phyloP scores from a whole-genome alignment of 176 grass and related monocot species.

The Metroxylon sagu region DNA sequence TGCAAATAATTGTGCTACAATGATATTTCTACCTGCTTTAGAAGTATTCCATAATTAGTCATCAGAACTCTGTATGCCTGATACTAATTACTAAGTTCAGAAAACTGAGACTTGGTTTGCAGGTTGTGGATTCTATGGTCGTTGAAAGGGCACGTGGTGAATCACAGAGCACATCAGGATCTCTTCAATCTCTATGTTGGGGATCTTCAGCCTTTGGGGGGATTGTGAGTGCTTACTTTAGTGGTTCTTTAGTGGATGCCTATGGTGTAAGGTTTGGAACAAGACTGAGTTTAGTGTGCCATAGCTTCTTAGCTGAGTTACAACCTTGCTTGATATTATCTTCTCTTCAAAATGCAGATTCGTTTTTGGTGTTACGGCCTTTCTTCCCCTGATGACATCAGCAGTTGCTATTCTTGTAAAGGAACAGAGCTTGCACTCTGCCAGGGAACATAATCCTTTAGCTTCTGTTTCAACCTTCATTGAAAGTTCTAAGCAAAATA shows the following conservation, averaged over 20 bases:
- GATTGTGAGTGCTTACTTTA: slow-evolving; percentile 89
- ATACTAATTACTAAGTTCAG: no score
- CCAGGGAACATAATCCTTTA: slow-evolving; percentile 27
- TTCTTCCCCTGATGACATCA: slow-evolving; percentile 87
- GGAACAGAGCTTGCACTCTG: slow-evolving; percentile 30
- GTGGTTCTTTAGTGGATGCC: slow-evolving; percentile 76
- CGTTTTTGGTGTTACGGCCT: slow-evolving; percentile 83
- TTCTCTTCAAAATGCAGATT: slow-evolving; percentile 45
- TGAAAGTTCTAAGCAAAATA: slow-evolving; percentile 56
- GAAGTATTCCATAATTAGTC: no score
- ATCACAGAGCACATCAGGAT: slow-evolving; percentile 87
- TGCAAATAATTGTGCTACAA: no score
- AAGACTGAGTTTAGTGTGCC: neutral
- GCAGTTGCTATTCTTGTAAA: slow-evolving; percentile 91
- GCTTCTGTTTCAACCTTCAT: slow-evolving; percentile 42
- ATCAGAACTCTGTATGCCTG: no score
- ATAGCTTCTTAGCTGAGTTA: neutral
- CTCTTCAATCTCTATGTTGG: slow-evolving; percentile 94
- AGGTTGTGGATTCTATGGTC: slow-evolving; percentile 99
- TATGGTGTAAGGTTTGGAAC: slow-evolving; percentile 80
- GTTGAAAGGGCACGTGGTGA: slow-evolving; percentile 97
- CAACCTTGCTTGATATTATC: neutral
- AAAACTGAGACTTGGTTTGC: slow-evolving; percentile 3
- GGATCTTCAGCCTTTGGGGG: slow-evolving; percentile 91
- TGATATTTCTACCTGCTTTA: no score